Evolutionary conservation across 768 basidiomycete genomes (phyloP), one percentile per base, ranked within the genome.

Genomic region (Leccinum boreale): DNA sequence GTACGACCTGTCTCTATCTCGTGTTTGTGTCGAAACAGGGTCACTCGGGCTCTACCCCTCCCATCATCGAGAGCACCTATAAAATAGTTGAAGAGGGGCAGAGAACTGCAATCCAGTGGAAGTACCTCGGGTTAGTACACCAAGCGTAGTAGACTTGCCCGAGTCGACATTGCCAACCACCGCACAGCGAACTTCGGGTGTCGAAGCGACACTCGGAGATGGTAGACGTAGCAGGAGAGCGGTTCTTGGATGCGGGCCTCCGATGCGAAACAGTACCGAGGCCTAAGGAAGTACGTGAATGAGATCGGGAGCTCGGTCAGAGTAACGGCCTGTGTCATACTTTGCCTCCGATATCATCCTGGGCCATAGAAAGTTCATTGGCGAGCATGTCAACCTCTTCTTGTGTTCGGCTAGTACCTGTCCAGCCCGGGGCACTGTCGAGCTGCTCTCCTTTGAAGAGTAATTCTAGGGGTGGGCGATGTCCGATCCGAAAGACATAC

Each of bases 1-100:
- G 97, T 99, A 52, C 97, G 78, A 6, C 96, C 96, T 19, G 90
- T 94, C 75, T 98, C 97, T 53, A 98, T 79, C 73, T 99, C 97
- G 67, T 99, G 97, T 70, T 98, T 97, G 70, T 99, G 97, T 55
- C 96, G 81, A 73, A 98, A 98, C 8, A 99, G 76, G 4, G 87
- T 86, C 5, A 98, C 89, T 53, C 96, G 89, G 1, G 90, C 89
- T 51, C 84, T 82, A 1, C 89, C 90, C 70, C 89, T 77, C 26
- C 91, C 90, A 66, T 94, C 92, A 65, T 94, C 92, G 53, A 92
- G 75, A 19, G 81, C 80, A 52, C 89, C 88, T 91, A 53, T 31
- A 4, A 47, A 64, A 56, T 57, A 44, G 31, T 42, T 58, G 26
- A 62, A 33, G 10, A 47, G 15, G 58, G 52, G 36, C 55, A 24